A percentile compares a stretch with the other conserved stretches of the same genome.
These are phyloP conservation scores for Candida incommunis DNA, from an alignment of 805 yeast species.

Conservation along the genomic window DNA sequence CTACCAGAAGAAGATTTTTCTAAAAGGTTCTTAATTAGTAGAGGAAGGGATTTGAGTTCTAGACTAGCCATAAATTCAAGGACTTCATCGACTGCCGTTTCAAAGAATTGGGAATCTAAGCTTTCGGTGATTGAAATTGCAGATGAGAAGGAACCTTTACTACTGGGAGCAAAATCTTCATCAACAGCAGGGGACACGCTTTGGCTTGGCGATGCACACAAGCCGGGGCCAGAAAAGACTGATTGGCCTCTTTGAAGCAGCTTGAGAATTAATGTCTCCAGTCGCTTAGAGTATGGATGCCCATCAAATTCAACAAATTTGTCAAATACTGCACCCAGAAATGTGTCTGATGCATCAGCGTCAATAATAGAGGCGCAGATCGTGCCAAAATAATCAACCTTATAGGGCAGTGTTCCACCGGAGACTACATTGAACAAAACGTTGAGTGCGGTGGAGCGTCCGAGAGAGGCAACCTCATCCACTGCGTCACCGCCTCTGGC, in stretches of 20 bases:
- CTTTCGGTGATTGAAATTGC: neutral
- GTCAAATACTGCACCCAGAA: neutral
- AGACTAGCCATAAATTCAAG: neutral
- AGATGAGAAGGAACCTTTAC: neutral
- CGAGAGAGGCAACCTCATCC: neutral
- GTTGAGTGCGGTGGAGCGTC: neutral
- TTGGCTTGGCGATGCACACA: neutral
- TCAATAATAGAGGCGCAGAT: neutral
- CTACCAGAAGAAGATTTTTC: neutral
- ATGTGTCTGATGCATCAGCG: neutral
- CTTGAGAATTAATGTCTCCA: slow-evolving; percentile 12
- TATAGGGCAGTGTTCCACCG: neutral
- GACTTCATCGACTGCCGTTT: neutral
- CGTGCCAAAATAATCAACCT: neutral
- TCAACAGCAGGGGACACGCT: neutral
- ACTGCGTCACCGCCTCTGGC: neutral
- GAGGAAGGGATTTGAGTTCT: neutral
- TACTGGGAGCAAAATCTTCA: neutral
- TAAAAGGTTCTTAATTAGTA: neutral
- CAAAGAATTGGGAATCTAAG: neutral
- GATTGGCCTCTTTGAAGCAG: slow-evolving; percentile 26
- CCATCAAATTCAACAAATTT: neutral
- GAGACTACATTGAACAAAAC: neutral
- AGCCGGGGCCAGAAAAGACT: slow-evolving; percentile 19
- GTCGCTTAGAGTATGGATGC: slow-evolving; percentile 2